A percentile compares a stretch with the other conserved stretches of the same genome.
Evolutionary conservation across 169 alveolate genomes (phyloP).

Genomic region (Plasmodium knowlesi): DNA sequence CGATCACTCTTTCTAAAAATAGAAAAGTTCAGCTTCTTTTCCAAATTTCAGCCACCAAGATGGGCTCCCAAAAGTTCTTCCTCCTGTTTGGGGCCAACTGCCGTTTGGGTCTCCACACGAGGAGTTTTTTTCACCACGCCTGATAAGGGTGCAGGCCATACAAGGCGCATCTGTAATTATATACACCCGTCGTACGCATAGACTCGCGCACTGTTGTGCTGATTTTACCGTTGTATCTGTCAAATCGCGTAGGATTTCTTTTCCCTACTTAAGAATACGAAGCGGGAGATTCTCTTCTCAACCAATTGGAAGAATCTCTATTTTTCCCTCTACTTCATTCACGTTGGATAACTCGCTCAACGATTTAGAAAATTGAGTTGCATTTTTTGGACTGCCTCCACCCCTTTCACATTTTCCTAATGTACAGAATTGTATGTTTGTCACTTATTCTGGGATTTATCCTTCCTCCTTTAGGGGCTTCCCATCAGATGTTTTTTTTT

Average conservation of each 20-base stretch:
- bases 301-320: neutral
- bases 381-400: neutral
- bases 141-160: neutral
- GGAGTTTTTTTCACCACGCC: neutral
- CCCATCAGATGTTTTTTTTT: neutral
- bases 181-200: neutral
- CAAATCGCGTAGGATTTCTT: neutral
- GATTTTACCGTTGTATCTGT: neutral
- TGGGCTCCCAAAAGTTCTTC: neutral
- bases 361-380: neutral
- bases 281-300: neutral
- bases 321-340: neutral
- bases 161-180: neutral
- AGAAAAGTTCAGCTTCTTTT: neutral
- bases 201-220: neutral
- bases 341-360: neutral
- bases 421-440: neutral
- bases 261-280: neutral
- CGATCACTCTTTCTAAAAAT: neutral
- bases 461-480: neutral
- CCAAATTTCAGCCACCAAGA: neutral
- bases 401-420: neutral
- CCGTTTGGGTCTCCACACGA: neutral
- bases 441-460: neutral
- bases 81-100: neutral